Evolutionary conservation across 257 asterid species (phyloP), one percentile per base, ranked within the genome.

Genomic region (Parsonsia alboflavescens): DNA sequence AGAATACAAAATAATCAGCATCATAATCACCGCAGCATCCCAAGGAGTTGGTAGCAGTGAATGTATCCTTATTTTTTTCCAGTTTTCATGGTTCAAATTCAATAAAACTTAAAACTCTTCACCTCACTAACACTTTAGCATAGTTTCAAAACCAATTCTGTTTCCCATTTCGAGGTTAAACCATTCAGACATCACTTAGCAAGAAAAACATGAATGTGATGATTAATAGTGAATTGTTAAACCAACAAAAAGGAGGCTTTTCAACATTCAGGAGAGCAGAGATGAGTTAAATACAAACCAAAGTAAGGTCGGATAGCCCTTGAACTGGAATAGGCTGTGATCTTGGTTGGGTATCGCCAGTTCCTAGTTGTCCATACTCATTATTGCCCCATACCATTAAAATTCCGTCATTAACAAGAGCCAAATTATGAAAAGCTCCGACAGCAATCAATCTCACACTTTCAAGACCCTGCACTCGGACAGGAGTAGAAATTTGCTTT

Each of bases 351-450:
- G 99, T 95, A 85, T 95, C 99, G 16, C 97, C 98, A 42, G 91
- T 95, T 78, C 99, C 99, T 75, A 95, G 92, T 86, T 95, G 99
- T 46, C 99, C 99, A 75, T 94, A 94, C 85, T 92, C 99, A 58
- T 94, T 94, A 83, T 90, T 94, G 24, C 99, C 99, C 99, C 99
- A 94, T 62, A 97, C 96, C 96, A 90, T 88, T 76, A 95, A 72
- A 68, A 82, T 82, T 74, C 99, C 96, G 75, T 90, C 92, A 52
- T 89, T 81, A 73, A 89, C 89, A 72, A 95, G 99, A 67, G 99
- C 99, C 86, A 95, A 83, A 82, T 95, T 95, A 83, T 95, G 99
- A 81, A 95, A 95, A 53, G 98, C 99, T 78, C 99, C 98, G 66
- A 92, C 99, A 72, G 98, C 92, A 53, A 95, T 87, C 73, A 88